Base-by-base conservation (phyloP, 306 rosid species). In the Dryas drummondii region DNA sequence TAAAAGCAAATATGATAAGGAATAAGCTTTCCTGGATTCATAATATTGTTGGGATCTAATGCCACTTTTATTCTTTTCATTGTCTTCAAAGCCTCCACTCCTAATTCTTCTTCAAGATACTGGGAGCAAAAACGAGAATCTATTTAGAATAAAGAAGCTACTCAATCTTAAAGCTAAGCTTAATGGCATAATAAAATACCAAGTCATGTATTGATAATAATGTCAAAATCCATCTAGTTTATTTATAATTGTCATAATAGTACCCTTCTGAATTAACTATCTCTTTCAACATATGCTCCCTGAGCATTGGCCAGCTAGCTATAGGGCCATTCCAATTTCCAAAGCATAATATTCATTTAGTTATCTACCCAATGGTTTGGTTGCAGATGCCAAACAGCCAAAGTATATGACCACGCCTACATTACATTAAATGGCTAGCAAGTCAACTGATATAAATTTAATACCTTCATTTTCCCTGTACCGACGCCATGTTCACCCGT, bases 401-500 rank as follows among this genome's bases (percentile, higher is more conserved):
- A 61, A 61, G 46, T 45, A 37, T 37, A 37, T 61, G 22, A 17
- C 54, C 44, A 19, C 44, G 19, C 75, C 66, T 71, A 56, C 22
- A 42, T 7, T 50, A 41, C 12, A 41, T 42, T 41, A 41, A 69
- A 72, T 55, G 75, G 70, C 74, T 66, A 66, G 10, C 17, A 32
- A 41, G 32, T 51, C 44, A 1, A 57, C n/a, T 32, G 37, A 56
- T 57, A 54, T 50, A 66, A 55, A 41, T 10, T 22, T 74, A 40
- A 48, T 87, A 91, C 98, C 98, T 94, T 94, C 93, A 91, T 82
- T 86, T 94, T 94, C 74, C 98, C 98, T 1, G 97, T 94, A 70
- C 98, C 97, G 63, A 91, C 97, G 54, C 98, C 98, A 75, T 94
- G 98, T 75, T 94, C 98, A 9, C 98, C 98, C 0, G 97, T 90